Conservation (phyloP, 345 rosid species). For the Rhizophora apiculata region DNA sequence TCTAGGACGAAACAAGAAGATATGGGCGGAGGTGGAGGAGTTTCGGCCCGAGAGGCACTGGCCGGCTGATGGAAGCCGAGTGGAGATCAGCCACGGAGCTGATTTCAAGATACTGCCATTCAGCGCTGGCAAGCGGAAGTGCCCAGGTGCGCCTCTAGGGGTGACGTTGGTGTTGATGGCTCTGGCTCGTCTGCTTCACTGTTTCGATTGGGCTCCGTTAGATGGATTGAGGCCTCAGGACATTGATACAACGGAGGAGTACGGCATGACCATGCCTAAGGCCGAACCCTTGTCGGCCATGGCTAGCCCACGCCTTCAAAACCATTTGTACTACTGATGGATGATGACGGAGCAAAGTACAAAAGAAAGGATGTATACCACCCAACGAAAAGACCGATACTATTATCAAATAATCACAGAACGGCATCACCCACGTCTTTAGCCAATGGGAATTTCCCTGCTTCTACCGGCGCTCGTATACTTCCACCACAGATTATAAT, state of each 20-base stretch:
- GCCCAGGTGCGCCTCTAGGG: constrained; percentile 94
- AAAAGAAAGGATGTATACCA: no score
- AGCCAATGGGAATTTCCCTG: not conserved
- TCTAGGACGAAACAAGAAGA: constrained; percentile 63
- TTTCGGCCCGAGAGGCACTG: constrained; percentile 84
- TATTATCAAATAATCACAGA: no score
- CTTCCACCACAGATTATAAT: no score
- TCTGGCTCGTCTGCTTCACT: constrained; percentile 81
- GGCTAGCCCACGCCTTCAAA: constrained; percentile 59
- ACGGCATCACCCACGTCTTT: no score
- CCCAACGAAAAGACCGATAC: no score
- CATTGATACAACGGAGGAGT: constrained; percentile 62
- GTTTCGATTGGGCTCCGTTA: constrained; percentile 72
- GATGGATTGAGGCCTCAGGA: constrained; percentile 44
- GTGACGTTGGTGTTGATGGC: constrained; percentile 78
- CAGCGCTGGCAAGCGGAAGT: constrained; percentile 84
- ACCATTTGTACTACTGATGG: constrained; percentile 40
- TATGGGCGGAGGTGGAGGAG: constrained; percentile 68
- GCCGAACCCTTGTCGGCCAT: constrained; percentile 60
- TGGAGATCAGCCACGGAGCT: constrained; percentile 89
- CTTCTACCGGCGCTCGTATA: not conserved
- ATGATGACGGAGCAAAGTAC: no score
- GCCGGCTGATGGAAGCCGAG: constrained; percentile 53
- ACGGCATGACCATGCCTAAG: constrained; percentile 97
- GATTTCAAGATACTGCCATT: constrained; percentile 89